Base-by-base conservation (phyloP, 495 filamentous ascomycete species). In the Baudoinia panamericana region DNA sequence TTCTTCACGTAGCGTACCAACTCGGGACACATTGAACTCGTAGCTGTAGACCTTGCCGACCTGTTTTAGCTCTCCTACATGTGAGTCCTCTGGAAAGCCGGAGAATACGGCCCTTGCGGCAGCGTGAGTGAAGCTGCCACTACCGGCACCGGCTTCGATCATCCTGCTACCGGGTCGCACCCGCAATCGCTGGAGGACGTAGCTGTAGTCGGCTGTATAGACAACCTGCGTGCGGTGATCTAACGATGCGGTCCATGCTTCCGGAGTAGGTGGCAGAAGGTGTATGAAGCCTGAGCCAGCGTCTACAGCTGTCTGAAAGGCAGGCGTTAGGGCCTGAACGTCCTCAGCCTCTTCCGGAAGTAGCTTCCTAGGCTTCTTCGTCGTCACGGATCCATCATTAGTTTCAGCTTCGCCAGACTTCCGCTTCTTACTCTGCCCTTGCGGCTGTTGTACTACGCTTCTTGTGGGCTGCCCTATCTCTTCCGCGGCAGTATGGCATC, bases 151-250 rank as follows among this genome's bases (percentile, higher is more conserved):
- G 1, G 90, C 92, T 62, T 97, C 90, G 34, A 97, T 90, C 9
- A 97, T 55, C 8, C 70, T 71, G 8, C 69, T 72, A 2, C 90
- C 92, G 0, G 90, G 85, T 17, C 82, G 63, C 2, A 78, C 88
- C 11, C 83, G 75, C 34, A 97, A 67, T 32, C 85, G 71, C 56
- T 94, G 84, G 17, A 97, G 70, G 26, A 97, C 79, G 56, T 90
- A 97, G 61, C 86, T 93, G 63, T 93, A 93, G 59, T 97, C 90
- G 8, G 92, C 85, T 1, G 84, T 94, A 55, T 97, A 97, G 47
- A 97, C 90, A 34, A 97, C 88, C 61, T 97, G 90, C 7, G 90
- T 97, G 34, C 90, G 72, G 57, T 97, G 90, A 2, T 87, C 90
- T 26, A 97, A 69, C 26, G 79, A 83, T 19, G 72, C 63, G 0